phyloP scores from a whole-genome alignment of 257 asterid species.

The Mentha longifolia region DNA sequence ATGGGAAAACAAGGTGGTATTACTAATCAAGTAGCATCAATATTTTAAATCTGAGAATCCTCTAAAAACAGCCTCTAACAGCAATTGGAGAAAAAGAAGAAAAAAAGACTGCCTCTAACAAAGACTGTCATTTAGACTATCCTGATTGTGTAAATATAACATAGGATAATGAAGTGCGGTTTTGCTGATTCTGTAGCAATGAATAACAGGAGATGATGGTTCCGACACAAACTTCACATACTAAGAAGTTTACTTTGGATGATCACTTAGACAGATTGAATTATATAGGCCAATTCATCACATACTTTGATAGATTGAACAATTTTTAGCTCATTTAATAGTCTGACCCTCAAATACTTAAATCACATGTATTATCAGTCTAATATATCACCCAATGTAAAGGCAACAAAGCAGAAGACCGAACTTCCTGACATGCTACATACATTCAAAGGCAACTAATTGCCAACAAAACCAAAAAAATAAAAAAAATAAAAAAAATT shows the following conservation, averaged over 20 bases:
- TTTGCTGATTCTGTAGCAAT: constrained; percentile 2
- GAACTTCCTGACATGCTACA: neutral
- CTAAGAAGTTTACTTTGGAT: too few species aligned
- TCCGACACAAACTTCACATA: neutral
- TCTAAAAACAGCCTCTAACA: neutral
- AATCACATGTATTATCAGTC: too few species aligned
- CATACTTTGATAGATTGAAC: too few species aligned
- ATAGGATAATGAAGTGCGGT: neutral
- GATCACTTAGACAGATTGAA: too few species aligned
- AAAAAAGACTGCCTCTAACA: neutral
- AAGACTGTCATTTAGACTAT: neutral
- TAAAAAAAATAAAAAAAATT: constrained; percentile 19
- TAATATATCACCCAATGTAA: neutral
- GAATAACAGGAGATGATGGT: constrained; percentile 10
- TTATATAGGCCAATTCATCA: too few species aligned
- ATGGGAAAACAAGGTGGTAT: constrained; percentile 24
- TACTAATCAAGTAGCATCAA: constrained; percentile 25
- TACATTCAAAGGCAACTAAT: constrained; percentile 5
- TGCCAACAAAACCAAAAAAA: too few species aligned
- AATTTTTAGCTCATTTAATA: too few species aligned
- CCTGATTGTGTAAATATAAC: constrained; percentile 10
- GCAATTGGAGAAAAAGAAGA: too few species aligned
- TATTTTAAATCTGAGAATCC: neutral
- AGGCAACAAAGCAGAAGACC: constrained; percentile 4
- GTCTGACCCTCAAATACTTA: too few species aligned